Percentiles rank a stretch among this genome's conserved stretches.
Evolutionary conservation across 2,329 filamentous ascomycete species (phyloP).

Genomic region (Amylocarpus encephaloides): DNA sequence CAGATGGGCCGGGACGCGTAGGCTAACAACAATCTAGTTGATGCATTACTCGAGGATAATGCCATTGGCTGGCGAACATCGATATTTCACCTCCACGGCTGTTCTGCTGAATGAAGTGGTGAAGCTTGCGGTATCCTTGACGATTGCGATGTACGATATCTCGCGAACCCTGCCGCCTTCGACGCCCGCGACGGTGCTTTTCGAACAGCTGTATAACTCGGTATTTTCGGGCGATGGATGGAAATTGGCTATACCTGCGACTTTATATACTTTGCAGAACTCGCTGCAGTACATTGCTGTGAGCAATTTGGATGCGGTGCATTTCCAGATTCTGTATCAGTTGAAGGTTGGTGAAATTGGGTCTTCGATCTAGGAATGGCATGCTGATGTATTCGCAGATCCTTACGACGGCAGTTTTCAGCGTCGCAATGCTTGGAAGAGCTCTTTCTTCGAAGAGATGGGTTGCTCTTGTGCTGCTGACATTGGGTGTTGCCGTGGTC

Average conservation of each 20-base stretch:
- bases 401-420: conserved; percentile 82
- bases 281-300: conserved; percentile 89
- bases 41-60: conserved; percentile 95
- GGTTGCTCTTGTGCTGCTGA: conserved; percentile 72
- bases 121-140: conserved; percentile 80
- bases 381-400: conserved; percentile 45
- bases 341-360: conserved; percentile 56
- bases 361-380: neutral
- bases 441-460: conserved; percentile 68
- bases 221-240: conserved; percentile 89
- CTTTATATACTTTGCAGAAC: conserved; percentile 86
- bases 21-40: conserved; percentile 46
- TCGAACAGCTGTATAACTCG: conserved; percentile 69
- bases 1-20: neutral
- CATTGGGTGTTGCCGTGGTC: conserved; percentile 76
- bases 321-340: conserved; percentile 91
- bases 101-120: conserved; percentile 90
- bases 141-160: conserved; percentile 81
- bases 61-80: conserved; percentile 74
- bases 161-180: conserved; percentile 71
- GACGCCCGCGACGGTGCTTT: conserved; percentile 72
- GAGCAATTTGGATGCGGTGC: conserved; percentile 83
- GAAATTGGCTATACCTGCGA: conserved; percentile 86
- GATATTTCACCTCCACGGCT: conserved; percentile 90
- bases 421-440: conserved; percentile 67